These are phyloP conservation scores for Thymus quinquecostatus DNA, from an alignment of 257 asterid genomes.

Conservation along the genomic window DNA sequence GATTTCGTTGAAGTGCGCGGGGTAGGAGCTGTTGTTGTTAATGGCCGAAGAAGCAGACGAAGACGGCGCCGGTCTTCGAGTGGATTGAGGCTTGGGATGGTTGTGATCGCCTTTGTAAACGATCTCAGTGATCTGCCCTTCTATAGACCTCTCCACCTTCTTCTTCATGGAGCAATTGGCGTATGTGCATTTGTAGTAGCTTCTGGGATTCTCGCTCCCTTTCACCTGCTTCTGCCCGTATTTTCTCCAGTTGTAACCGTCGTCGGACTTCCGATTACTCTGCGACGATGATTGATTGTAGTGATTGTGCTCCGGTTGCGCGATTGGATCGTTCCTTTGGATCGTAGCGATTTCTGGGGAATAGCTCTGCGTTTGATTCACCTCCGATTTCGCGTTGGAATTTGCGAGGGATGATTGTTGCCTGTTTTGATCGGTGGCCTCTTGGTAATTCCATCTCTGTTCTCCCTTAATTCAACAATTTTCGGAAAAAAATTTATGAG, in stretches of 20 bases:
- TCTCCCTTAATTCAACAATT: constrained; percentile 43
- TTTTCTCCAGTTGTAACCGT: constrained; percentile 91
- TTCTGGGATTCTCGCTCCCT: constrained; percentile 90
- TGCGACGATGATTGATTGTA: constrained; percentile 33
- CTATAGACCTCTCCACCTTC: constrained; percentile 66
- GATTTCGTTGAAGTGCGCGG: constrained; percentile 39
- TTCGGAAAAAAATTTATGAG: not conserved
- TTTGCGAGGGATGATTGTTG: constrained; percentile 28
- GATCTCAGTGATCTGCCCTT: constrained; percentile 79
- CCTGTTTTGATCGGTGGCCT: constrained; percentile 38
- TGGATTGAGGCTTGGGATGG: constrained; percentile 82
- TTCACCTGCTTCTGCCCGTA: constrained; percentile 93
- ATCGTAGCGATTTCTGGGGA: constrained; percentile 48
- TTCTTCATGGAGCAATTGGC: constrained; percentile 78
- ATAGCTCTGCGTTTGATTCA: constrained; percentile 37
- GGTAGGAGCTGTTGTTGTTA: constrained; percentile 32
- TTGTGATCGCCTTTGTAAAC: constrained; percentile 76
- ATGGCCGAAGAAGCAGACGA: constrained; percentile 48
- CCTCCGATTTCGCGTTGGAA: constrained; percentile 34
- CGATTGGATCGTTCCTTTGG: constrained; percentile 37
- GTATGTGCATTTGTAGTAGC: constrained; percentile 82
- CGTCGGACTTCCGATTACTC: constrained; percentile 53
- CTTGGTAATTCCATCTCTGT: constrained; percentile 50
- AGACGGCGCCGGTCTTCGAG: constrained; percentile 67
- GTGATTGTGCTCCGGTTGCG: constrained; percentile 33